phyloP scores from a whole-genome alignment of 371 early-diverging fungal species.

The Nematocida sp. region DNA sequence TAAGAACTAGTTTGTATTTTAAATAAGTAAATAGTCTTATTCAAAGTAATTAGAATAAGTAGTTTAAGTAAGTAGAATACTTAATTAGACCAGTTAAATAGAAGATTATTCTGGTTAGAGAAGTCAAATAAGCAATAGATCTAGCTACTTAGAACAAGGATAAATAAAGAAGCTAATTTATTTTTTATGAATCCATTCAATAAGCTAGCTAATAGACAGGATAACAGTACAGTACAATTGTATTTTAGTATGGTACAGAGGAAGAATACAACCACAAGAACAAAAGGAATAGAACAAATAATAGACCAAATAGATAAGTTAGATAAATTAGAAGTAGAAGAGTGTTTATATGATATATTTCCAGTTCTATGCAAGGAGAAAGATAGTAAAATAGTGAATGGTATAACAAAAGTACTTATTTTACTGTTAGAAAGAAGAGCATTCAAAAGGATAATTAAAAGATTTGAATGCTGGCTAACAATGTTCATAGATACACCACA shows the following conservation, averaged over 20 bases:
- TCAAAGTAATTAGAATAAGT: too few species aligned
- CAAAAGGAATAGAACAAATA: slow-evolving; percentile 19
- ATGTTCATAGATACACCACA: slow-evolving; percentile 11
- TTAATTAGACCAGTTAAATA: too few species aligned
- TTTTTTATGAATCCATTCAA: slow-evolving; percentile 53
- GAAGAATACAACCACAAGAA: slow-evolving; percentile 3
- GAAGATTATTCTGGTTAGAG: background rate
- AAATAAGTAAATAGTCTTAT: too few species aligned
- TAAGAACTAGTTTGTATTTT: too few species aligned
- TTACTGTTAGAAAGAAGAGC: background rate
- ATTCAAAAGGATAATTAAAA: background rate
- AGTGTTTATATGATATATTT: slow-evolving; percentile 39
- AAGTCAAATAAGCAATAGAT: slow-evolving; percentile 5
- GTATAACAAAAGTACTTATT: slow-evolving; percentile 11
- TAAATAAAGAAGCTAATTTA: too few species aligned
- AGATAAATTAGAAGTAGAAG: slow-evolving; percentile 13
- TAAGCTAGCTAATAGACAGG: background rate
- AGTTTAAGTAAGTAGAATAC: too few species aligned
- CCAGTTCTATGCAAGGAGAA: slow-evolving; percentile 25
- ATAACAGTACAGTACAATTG: slow-evolving; percentile 5
- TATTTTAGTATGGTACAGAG: slow-evolving; percentile 39
- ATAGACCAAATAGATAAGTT: slow-evolving; percentile 3
- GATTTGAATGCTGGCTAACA: slow-evolving; percentile 10
- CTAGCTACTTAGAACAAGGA: too few species aligned
- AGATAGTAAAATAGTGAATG: background rate